Conservation (phyloP, 768 basidiomycete genomes). For the Boletus rufocinnamomeus region DNA sequence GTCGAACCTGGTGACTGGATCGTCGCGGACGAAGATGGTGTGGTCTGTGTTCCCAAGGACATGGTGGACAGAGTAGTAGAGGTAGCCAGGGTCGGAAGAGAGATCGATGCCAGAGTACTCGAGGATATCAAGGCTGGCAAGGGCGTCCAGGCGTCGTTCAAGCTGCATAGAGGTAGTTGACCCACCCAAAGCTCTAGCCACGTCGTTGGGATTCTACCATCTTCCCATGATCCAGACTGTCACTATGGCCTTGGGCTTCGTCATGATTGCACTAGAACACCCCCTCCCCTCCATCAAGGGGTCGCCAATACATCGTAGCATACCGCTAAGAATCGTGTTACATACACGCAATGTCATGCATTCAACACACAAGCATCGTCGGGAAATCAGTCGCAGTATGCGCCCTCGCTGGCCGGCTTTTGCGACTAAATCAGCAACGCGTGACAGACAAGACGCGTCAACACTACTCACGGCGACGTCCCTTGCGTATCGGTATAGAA, state of each 20-base stretch:
- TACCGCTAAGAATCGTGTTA: conserved; percentile 60
- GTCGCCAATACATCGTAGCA: conserved; percentile 62
- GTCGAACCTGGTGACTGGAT: conserved; percentile 81
- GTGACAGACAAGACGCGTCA: not conserved
- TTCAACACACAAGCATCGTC: not conserved
- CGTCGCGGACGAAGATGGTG: conserved; percentile 86
- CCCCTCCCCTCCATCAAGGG: conserved; percentile 62
- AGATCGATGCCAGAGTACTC: conserved; percentile 72
- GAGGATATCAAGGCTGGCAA: conserved; percentile 73
- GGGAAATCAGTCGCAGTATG: conserved; percentile 69
- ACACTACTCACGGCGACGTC: conserved; percentile 76
- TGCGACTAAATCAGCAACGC: conserved; percentile 11
- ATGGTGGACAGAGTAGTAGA: conserved; percentile 57
- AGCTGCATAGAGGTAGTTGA: conserved; percentile 62
- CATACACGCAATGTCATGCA: too few relatives aligned
- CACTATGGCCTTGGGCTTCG: conserved; percentile 59
- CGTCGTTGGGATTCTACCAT: not conserved
- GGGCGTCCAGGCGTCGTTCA: conserved; percentile 78
- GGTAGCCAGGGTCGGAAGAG: conserved; percentile 56
- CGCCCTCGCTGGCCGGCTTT: conserved; percentile 80
- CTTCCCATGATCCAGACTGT: conserved; percentile 72
- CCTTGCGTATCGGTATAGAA: conserved; percentile 78
- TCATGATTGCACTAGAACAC: conserved; percentile 68
- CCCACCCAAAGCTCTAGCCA: not conserved
- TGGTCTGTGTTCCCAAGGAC: conserved; percentile 72